phyloP scores from a whole-genome alignment of 768 basidiomycete species.

The Kondoa subrosea region DNA sequence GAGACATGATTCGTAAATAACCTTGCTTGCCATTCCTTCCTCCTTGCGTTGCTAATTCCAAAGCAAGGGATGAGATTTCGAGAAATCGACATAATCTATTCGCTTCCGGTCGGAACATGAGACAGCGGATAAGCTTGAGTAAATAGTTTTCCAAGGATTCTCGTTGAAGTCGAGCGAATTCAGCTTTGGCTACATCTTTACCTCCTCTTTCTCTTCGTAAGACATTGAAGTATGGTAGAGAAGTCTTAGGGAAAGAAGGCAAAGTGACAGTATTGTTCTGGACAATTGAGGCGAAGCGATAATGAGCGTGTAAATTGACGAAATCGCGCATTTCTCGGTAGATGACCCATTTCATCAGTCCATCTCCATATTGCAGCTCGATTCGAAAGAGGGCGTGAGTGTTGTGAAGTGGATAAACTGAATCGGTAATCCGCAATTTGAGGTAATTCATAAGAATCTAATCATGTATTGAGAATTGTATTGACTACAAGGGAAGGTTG shows the following conservation, averaged over 20 bases:
- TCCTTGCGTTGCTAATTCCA: slow-evolving; percentile 48
- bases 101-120: slow-evolving; percentile 92
- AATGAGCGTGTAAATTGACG: slow-evolving; percentile 72
- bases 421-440: slow-evolving; percentile 69
- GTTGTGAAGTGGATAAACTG: slow-evolving; percentile 59
- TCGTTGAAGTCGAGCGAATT: slow-evolving; percentile 67
- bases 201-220: slow-evolving; percentile 44
- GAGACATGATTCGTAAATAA: slow-evolving; percentile 47
- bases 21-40: slow-evolving; percentile 86
- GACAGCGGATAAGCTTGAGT: slow-evolving; percentile 53
- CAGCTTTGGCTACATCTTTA: slow-evolving; percentile 42
- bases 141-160: slow-evolving; percentile 74
- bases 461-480: neutral
- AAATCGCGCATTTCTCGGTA: slow-evolving; percentile 59
- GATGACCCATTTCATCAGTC: slow-evolving; percentile 82
- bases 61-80: slow-evolving; percentile 74
- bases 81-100: slow-evolving; percentile 80
- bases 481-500: neutral
- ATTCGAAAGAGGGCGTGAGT: slow-evolving; percentile 70
- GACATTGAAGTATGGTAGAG: slow-evolving; percentile 77
- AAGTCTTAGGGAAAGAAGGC: slow-evolving; percentile 77
- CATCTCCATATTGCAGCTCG: slow-evolving; percentile 74
- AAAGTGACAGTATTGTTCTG: slow-evolving; percentile 39
- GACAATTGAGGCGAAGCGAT: slow-evolving; percentile 53
- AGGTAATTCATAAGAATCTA: slow-evolving; percentile 61